phyloP scores from a whole-genome alignment of 148 eudicot genomes.

The Fagopyrum esculentum region DNA sequence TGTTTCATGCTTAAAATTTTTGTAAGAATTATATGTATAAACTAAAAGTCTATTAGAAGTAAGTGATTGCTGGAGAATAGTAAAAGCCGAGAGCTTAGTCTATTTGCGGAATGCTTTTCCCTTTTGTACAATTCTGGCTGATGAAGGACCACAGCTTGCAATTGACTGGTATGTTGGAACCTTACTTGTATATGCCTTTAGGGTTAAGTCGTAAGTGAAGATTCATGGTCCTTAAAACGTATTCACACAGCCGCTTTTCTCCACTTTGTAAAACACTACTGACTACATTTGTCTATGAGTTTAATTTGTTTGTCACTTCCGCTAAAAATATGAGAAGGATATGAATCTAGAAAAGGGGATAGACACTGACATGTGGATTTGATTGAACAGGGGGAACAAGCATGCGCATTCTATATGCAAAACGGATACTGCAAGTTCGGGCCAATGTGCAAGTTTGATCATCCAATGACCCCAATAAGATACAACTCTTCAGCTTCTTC shows the following conservation, averaged over 20 bases:
- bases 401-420: slow-evolving; percentile 72
- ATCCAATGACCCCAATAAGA: slow-evolving; percentile 54
- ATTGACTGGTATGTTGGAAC: not conserved
- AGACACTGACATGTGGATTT: not conserved
- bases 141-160: not conserved
- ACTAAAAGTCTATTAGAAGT: not conserved
- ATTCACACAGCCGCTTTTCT: too few species aligned
- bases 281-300: not conserved
- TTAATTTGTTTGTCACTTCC: not conserved
- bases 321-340: not conserved
- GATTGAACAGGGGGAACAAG: slow-evolving; percentile 54
- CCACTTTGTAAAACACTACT: too few species aligned
- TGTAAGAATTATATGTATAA: too few species aligned
- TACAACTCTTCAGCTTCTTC: slow-evolving; percentile 67
- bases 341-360: not conserved
- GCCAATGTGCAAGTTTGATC: slow-evolving; percentile 77
- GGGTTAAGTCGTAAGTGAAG: not conserved
- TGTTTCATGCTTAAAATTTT: too few species aligned
- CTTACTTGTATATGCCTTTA: not conserved
- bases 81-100: not conserved
- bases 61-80: not conserved
- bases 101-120: not conserved
- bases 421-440: slow-evolving; percentile 81
- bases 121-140: not conserved
- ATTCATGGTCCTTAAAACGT: not conserved